These are phyloP conservation scores for Beauveria bassiana DNA, from an alignment of 2,329 filamentous ascomycete genomes.

Conservation along the genomic window DNA sequence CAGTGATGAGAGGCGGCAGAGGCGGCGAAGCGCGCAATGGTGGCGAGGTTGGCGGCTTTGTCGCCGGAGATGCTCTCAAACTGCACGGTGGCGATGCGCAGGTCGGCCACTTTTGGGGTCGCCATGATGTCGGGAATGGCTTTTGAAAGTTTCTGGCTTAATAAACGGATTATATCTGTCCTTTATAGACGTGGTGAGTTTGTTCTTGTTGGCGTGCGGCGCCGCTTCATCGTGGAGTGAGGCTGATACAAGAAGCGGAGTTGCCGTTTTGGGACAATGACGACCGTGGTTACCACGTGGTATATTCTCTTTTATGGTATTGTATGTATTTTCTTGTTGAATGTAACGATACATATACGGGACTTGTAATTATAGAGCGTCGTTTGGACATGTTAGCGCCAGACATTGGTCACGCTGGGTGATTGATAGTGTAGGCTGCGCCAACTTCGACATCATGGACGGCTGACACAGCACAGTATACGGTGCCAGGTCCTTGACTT, in stretches of 20 bases:
- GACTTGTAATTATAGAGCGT: no score
- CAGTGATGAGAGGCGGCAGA: background rate
- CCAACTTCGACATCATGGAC: no score
- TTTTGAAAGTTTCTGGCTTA: no score
- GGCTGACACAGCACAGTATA: no score
- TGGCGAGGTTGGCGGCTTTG: slow-evolving; percentile 12
- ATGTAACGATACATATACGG: background rate
- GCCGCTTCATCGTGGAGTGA: background rate
- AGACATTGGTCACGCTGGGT: no score
- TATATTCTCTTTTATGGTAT: no score
- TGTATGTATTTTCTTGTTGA: background rate
- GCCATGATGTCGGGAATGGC: background rate
- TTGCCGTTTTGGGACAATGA: background rate
- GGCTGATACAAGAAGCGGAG: background rate
- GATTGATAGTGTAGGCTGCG: no score
- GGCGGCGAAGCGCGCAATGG: slow-evolving; percentile 4
- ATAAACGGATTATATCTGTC: background rate
- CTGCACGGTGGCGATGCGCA: slow-evolving; percentile 13
- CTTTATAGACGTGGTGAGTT: background rate
- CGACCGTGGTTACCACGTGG: background rate
- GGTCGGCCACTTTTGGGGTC: background rate
- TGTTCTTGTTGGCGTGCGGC: background rate
- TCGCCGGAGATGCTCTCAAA: slow-evolving; percentile 13
- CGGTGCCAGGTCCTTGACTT: no score
- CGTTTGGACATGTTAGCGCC: no score